Evolutionary conservation across 2,329 filamentous ascomycete genomes (phyloP).

Genomic region (Elsinoe necatrix): DNA sequence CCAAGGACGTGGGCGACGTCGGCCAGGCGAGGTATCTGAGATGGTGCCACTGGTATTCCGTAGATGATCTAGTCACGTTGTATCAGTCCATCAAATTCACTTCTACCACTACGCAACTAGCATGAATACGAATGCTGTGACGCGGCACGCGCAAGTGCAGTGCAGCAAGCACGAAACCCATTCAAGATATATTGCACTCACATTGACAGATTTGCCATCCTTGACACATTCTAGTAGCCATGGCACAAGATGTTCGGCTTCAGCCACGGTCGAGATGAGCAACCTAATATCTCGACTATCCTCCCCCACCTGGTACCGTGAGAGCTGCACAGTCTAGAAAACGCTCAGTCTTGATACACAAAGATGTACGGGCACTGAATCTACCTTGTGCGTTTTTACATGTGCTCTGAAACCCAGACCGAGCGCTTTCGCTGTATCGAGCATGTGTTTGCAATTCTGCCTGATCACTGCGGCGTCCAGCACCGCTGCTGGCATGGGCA

Average conservation of each 20-base stretch:
- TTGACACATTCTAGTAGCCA: conserved; percentile 51
- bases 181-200: conserved; percentile 26
- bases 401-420: conserved; percentile 64
- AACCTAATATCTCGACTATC: conserved; percentile 48
- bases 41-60: conserved; percentile 59
- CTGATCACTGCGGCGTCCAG: conserved; percentile 59
- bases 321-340: conserved; percentile 54
- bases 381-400: conserved; percentile 75
- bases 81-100: neutral
- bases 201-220: conserved; percentile 50
- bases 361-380: too few relatives aligned
- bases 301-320: conserved; percentile 60
- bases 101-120: neutral
- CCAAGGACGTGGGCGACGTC: conserved; percentile 49
- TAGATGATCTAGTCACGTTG: conserved; percentile 51
- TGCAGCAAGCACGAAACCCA: too few relatives aligned
- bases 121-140: too few relatives aligned
- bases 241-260: conserved; percentile 59
- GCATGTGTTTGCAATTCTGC: conserved; percentile 63
- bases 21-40: conserved; percentile 52
- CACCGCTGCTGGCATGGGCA: conserved; percentile 59
- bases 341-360: neutral
- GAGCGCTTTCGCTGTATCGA: conserved; percentile 51
- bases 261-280: conserved; percentile 65
- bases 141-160: too few relatives aligned